Base-by-base conservation (phyloP, 1,284 basidiomycete genomes). In the Sphagnurus paluster region DNA sequence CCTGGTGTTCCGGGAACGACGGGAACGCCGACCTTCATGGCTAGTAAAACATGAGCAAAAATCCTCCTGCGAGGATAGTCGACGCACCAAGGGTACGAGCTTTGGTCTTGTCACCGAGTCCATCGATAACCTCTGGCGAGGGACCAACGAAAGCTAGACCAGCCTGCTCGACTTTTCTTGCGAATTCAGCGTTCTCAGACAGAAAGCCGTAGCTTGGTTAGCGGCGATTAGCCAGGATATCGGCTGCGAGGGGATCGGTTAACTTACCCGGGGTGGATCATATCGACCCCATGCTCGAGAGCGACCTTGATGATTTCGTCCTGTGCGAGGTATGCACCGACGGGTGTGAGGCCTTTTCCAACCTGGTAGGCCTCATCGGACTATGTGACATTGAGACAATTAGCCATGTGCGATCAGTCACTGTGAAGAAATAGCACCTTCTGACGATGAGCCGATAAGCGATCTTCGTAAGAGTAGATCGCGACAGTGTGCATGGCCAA, bases 401-500 rank as follows among this genome's bases (percentile, higher is more conserved):
- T 46, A 48, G 36, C 48, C 28, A 13, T n/a, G 25, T 14, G 26
- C 29, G 30, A 45, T 41, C 36, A 35, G 41, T 39, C 8, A 37
- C 39, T 42, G n/a, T 20, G 26, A 14, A 32, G 35, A 48, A 23
- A 42, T 39, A 69, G 20, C 56, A 86, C 91, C 84, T 99, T 99
- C 71, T 98, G 95, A 62, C 97, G 84, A 76, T 99, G 97, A 34
- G 97, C 96, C 48, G 86, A 92, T 74, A 98, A 82, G 54, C 97
- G 83, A 77, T 99, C 97, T 71, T 99, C 97, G 66, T 80, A 88
- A 13, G 94, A 98, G 77, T 93, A 99, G 74, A 99, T 98, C 36
- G 97, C 96, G 46, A 99, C 97, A 42, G 96, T 98, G 66, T 96
- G 92, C 94, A 99, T 97, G 26, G 95, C 97, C 50, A 99, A 82